Conservation (phyloP, 2,329 filamentous ascomycete species). For the Stenocarpella maydis region DNA sequence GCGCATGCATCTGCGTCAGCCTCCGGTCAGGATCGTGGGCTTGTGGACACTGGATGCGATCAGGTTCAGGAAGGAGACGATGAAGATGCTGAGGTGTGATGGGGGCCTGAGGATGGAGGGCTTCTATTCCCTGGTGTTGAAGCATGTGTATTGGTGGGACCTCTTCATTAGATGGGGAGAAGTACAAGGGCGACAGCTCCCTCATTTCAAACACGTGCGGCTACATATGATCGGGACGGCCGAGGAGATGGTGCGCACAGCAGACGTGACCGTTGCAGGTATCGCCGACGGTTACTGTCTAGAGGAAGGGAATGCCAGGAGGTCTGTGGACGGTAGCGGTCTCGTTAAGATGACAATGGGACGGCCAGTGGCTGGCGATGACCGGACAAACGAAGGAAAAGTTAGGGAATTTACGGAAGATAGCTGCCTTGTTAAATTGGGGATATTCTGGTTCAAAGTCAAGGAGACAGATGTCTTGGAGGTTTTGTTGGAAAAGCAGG, state of each 20-base stretch:
- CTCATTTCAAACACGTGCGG: neutral
- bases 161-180: slow-evolving; percentile 18
- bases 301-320: neutral
- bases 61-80: neutral
- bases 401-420: neutral
- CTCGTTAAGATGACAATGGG: neutral
- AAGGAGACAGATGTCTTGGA: neutral
- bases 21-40: slow-evolving; percentile 13
- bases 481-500: slow-evolving; percentile 4
- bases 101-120: slow-evolving; percentile 20
- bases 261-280: slow-evolving; percentile 19
- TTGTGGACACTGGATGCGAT: slow-evolving; percentile 18
- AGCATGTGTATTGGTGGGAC: slow-evolving; percentile 25
- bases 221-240: neutral
- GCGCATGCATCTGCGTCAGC: slow-evolving; percentile 16
- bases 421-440: neutral
- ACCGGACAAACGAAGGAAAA: neutral
- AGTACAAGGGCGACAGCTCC: neutral
- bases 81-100: slow-evolving; percentile 3
- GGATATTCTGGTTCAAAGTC: slow-evolving; percentile 22
- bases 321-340: neutral
- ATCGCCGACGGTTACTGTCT: neutral
- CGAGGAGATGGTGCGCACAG: slow-evolving; percentile 2
- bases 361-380: neutral
- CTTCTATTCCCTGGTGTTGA: slow-evolving; percentile 17